phyloP scores from a whole-genome alignment of 2,329 filamentous ascomycete species.

The Trichoderma sp. region DNA sequence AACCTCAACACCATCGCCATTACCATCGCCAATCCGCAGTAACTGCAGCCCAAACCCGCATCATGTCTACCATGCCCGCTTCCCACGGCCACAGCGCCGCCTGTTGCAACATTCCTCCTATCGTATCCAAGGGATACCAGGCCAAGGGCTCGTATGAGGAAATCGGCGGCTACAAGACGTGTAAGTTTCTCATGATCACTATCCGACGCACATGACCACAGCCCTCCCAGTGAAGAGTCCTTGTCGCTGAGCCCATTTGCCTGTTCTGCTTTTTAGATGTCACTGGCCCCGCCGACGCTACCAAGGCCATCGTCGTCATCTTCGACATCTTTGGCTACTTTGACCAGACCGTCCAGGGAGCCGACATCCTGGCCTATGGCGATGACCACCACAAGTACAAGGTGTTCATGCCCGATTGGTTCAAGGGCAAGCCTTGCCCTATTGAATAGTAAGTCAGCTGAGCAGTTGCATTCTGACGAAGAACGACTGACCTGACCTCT shows the following conservation, averaged over 20 bases:
- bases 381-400: slow-evolving; percentile 66
- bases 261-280: slow-evolving; percentile 37
- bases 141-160: slow-evolving; percentile 56
- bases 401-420: slow-evolving; percentile 91
- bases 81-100: slow-evolving; percentile 53
- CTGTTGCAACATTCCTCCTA: slow-evolving; percentile 58
- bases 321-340: slow-evolving; percentile 71
- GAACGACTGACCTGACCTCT: background rate
- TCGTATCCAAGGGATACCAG: slow-evolving; percentile 54
- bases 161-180: slow-evolving; percentile 55
- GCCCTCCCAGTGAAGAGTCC: background rate
- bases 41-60: slow-evolving; percentile 18
- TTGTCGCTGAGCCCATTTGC: background rate
- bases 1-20: background rate
- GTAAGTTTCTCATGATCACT: slow-evolving; percentile 26
- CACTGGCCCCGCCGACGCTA: slow-evolving; percentile 45
- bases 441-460: slow-evolving; percentile 44
- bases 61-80: slow-evolving; percentile 51
- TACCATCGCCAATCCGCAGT: background rate
- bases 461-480: background rate
- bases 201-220: background rate
- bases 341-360: slow-evolving; percentile 66
- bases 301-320: slow-evolving; percentile 59
- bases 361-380: slow-evolving; percentile 60
- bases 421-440: slow-evolving; percentile 66